Conservation (phyloP, 2,329 filamentous ascomycete species). For the Exserohilum turcica region DNA sequence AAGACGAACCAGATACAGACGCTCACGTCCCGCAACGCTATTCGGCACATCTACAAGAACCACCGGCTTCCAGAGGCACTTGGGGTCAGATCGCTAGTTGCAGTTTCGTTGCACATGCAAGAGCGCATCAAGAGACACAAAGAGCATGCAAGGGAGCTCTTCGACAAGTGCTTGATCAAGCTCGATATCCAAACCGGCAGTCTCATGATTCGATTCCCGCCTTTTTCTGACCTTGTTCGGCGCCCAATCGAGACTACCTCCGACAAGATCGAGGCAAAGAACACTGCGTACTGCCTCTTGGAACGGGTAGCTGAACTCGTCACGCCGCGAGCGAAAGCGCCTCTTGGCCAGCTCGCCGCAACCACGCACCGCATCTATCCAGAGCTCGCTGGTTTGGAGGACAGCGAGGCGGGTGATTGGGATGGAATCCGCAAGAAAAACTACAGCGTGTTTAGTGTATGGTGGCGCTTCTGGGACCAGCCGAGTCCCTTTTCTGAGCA, state of each 20-base stretch:
- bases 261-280: slow-evolving; percentile 27
- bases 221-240: slow-evolving; percentile 23
- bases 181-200: slow-evolving; percentile 47
- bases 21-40: slow-evolving; percentile 78
- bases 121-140: slow-evolving; percentile 58
- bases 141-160: slow-evolving; percentile 59
- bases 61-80: slow-evolving; percentile 72
- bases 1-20: slow-evolving; percentile 78
- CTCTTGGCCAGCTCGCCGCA: slow-evolving; percentile 50
- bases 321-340: slow-evolving; percentile 53
- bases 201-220: slow-evolving; percentile 39
- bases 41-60: slow-evolving; percentile 68
- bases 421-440: slow-evolving; percentile 12
- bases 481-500: slow-evolving; percentile 19
- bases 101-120: slow-evolving; percentile 54
- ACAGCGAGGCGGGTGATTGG: neutral
- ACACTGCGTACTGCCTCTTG: slow-evolving; percentile 52
- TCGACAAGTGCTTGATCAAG: slow-evolving; percentile 57
- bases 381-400: slow-evolving; percentile 16
- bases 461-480: slow-evolving; percentile 30
- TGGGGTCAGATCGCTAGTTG: slow-evolving; percentile 63
- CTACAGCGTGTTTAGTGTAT: slow-evolving; percentile 29
- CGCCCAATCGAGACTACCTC: slow-evolving; percentile 19
- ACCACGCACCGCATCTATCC: slow-evolving; percentile 53
- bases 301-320: slow-evolving; percentile 57